phyloP scores from a whole-genome alignment of 441 rosid genomes.

The Adansonia grandidieri region DNA sequence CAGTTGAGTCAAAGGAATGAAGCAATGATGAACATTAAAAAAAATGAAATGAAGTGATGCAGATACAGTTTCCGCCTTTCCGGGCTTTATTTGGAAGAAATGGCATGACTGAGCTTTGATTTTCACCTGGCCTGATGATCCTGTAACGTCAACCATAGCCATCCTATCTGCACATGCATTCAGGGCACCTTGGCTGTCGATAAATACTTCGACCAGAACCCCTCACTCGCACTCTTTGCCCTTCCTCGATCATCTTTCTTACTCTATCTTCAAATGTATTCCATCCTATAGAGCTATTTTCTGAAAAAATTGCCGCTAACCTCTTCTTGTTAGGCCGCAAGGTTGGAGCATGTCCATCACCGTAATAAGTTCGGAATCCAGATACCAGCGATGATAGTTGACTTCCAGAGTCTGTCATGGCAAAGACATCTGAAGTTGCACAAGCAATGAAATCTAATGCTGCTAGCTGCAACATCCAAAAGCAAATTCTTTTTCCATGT shows the following conservation, averaged over 20 bases:
- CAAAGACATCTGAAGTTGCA: constrained; percentile 88
- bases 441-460: constrained; percentile 91
- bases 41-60: background rate
- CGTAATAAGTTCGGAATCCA: constrained; percentile 87
- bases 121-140: background rate
- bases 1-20: background rate
- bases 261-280: constrained; percentile 63
- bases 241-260: constrained; percentile 78
- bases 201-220: constrained; percentile 81
- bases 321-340: constrained; percentile 92
- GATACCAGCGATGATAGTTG: constrained; percentile 87
- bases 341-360: constrained; percentile 68
- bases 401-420: constrained; percentile 98
- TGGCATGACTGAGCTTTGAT: background rate
- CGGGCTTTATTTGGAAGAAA: background rate
- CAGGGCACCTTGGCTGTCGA: constrained; percentile 83
- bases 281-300: constrained; percentile 67
- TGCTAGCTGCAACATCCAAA: constrained; percentile 63
- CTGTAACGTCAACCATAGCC: background rate
- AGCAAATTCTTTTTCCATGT: constrained; percentile 1
- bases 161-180: constrained; percentile 76
- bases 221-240: constrained; percentile 59
- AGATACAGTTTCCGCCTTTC: background rate
- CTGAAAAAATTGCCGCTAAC: constrained; percentile 76
- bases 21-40: background rate